Evolutionary conservation across 441 rosid species (phyloP).

Genomic region (Isatis lusitanica): DNA sequence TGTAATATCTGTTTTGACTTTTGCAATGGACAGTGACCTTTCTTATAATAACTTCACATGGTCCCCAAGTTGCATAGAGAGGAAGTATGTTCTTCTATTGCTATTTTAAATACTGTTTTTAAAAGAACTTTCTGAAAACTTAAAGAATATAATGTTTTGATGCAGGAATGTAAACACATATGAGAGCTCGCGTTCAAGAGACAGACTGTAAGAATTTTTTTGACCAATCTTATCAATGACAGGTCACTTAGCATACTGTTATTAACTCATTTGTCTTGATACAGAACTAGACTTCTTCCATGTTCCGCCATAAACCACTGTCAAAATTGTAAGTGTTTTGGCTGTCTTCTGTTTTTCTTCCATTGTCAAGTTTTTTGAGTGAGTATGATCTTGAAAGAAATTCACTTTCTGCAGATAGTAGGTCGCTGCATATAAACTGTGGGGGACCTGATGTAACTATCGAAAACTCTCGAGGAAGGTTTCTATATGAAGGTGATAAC

Average conservation of each 20-base stretch:
- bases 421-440: constrained; percentile 40
- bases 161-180: constrained; percentile 42
- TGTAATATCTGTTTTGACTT: background rate
- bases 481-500: constrained; percentile 44
- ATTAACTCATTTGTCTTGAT: constrained; percentile 13
- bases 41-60: constrained; percentile 46
- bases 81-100: constrained; percentile 19
- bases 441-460: constrained; percentile 39
- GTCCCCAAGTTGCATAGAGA: constrained; percentile 20
- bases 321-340: constrained; percentile 22
- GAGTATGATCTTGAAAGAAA: background rate
- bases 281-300: constrained; percentile 34
- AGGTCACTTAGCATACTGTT: background rate
- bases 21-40: constrained; percentile 32
- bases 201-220: constrained; percentile 38
- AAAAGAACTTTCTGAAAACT: background rate
- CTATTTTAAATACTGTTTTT: background rate
- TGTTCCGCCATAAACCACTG: constrained; percentile 30
- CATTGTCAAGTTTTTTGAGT: background rate
- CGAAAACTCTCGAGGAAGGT: constrained; percentile 22
- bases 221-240: background rate
- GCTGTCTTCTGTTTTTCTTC: background rate
- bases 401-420: constrained; percentile 17
- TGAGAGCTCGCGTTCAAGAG: constrained; percentile 27
- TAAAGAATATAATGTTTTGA: background rate